Evolutionary conservation across 345 rosid species (phyloP).

Genomic region (Eucalyptus sideroxylon): DNA sequence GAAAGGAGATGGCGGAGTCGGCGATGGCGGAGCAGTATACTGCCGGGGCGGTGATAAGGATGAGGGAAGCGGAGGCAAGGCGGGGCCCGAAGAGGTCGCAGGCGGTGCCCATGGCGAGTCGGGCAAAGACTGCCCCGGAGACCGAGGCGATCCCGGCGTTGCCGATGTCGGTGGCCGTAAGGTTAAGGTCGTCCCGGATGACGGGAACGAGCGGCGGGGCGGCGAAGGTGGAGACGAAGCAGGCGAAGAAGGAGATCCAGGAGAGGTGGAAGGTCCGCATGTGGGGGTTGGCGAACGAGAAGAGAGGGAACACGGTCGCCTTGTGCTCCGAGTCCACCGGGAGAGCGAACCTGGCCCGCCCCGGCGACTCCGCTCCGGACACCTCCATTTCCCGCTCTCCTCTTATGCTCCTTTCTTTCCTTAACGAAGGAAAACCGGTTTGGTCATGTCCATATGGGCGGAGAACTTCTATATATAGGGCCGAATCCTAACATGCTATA

Average conservation of each 20-base stretch:
- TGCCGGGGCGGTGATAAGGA: background rate
- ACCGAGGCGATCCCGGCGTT: constrained; percentile 10
- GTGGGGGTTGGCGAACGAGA: constrained; percentile 8
- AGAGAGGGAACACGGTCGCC: background rate
- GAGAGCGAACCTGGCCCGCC: background rate
- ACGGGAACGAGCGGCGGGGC: constrained; percentile 11
- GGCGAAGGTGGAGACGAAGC: constrained; percentile 22
- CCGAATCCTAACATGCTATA: background rate
- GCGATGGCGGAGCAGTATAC: constrained; percentile 1
- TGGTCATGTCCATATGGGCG: background rate
- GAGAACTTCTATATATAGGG: background rate
- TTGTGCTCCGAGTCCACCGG: constrained; percentile 19
- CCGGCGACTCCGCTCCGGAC: background rate
- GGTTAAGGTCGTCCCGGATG: constrained; percentile 17
- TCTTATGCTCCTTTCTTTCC: background rate
- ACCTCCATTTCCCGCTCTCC: background rate
- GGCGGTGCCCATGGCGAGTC: constrained; percentile 1
- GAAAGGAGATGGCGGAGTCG: background rate
- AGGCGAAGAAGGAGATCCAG: constrained; percentile 10
- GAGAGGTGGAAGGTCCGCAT: constrained; percentile 18
- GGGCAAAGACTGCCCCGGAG: background rate
- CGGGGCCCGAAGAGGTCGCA: constrained; percentile 7
- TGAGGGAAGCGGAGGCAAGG: background rate
- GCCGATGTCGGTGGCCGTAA: constrained; percentile 2
- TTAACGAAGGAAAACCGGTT: background rate